These are phyloP conservation scores for Przewalskia tangutica DNA, from an alignment of 257 asterid genomes.

Conservation along the genomic window DNA sequence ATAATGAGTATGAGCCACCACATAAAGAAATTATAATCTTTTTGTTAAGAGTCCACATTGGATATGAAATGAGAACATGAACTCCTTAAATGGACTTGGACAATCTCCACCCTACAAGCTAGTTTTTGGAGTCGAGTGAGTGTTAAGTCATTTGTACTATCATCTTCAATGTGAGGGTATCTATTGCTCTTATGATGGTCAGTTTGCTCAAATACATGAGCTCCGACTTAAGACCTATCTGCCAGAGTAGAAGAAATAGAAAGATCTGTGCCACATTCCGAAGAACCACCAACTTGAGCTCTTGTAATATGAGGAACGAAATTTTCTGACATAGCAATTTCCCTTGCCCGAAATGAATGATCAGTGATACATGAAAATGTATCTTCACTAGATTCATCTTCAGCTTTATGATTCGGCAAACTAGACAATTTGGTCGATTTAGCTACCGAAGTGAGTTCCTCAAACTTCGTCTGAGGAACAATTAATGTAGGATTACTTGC, in stretches of 20 bases:
- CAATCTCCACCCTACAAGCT: no score
- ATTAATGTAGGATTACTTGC: slow-evolving; percentile 75
- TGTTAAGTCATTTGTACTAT: slow-evolving; percentile 17
- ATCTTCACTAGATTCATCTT: slow-evolving; percentile 29
- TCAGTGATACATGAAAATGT: slow-evolving; percentile 27
- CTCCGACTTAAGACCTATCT: slow-evolving; percentile 52
- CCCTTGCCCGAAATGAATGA: slow-evolving; percentile 26
- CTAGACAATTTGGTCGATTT: slow-evolving; percentile 29
- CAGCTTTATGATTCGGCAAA: slow-evolving; percentile 31
- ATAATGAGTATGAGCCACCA: neutral
- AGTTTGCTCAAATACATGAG: no score
- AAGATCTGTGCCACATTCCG: slow-evolving; percentile 86
- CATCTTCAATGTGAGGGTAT: slow-evolving; percentile 29
- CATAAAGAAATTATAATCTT: neutral
- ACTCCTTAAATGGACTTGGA: no score
- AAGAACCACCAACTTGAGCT: slow-evolving; percentile 56
- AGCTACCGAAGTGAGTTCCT: slow-evolving; percentile 49
- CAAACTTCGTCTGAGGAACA: slow-evolving; percentile 83
- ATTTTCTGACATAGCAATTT: slow-evolving; percentile 28
- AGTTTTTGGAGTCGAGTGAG: no score
- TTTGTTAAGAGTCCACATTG: no score
- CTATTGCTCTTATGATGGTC: slow-evolving; percentile 21
- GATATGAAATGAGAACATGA: no score
- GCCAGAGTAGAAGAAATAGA: slow-evolving; percentile 76
- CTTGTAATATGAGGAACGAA: slow-evolving; percentile 23